Evolutionary conservation across 2,329 filamentous ascomycete species (phyloP).

Genomic region (Chaetomium sp.): DNA sequence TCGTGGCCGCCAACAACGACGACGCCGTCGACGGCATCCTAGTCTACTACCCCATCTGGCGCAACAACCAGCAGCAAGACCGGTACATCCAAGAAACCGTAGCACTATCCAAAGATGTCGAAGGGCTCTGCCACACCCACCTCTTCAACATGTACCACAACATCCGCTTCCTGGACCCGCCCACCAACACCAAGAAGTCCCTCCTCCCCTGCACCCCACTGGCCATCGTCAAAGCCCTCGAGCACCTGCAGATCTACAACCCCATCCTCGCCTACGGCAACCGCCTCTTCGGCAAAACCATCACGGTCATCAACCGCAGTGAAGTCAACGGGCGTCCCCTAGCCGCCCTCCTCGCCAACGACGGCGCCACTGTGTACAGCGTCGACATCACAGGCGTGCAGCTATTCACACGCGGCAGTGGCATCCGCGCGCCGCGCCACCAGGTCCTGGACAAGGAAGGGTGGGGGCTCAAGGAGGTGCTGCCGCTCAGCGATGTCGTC

Average conservation of each 20-base stretch:
- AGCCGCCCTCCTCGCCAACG: constrained; percentile 88
- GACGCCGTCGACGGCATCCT: constrained; percentile 77
- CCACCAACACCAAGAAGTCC: constrained; percentile 72
- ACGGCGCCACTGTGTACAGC: constrained; percentile 91
- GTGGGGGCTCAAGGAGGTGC: constrained; percentile 71
- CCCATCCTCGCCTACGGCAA: constrained; percentile 88
- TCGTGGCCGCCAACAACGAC: constrained; percentile 79
- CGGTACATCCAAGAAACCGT: constrained; percentile 95
- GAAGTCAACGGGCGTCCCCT: constrained; percentile 93
- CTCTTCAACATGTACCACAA: constrained; percentile 99
- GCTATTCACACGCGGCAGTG: constrained; percentile 82
- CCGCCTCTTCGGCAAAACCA: constrained; percentile 84
- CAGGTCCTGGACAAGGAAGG: constrained; percentile 78
- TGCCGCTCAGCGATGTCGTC: constrained; percentile 86
- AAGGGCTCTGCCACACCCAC: constrained; percentile 87
- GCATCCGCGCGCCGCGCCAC: constrained; percentile 78
- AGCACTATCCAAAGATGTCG: constrained; percentile 84
- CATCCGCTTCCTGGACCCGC: constrained; percentile 82
- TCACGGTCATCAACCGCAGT: constrained; percentile 92
- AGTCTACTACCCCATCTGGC: constrained; percentile 97
- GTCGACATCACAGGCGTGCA: constrained; percentile 90
- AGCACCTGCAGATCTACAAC: constrained; percentile 95
- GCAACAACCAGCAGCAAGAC: constrained; percentile 72
- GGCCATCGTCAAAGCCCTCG: constrained; percentile 93
- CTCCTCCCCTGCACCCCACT: constrained; percentile 93